Conservation (phyloP, 2,329 filamentous ascomycete genomes). For the Epichloe typhina region DNA sequence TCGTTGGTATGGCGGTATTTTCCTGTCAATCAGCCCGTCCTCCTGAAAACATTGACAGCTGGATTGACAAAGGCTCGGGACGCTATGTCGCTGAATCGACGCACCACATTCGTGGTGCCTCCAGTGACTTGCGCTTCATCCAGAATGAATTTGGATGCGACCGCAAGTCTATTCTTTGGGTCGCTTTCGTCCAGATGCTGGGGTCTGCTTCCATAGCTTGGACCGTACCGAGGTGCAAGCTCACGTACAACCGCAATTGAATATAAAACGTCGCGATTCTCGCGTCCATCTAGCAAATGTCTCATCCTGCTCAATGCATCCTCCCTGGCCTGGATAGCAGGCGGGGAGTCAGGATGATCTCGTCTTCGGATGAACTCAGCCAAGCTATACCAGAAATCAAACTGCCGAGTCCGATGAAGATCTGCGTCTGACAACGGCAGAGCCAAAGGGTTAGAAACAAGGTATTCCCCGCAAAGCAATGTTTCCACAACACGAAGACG, state of each 20-base stretch:
- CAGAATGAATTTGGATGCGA: slow-evolving; percentile 57
- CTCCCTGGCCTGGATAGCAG: slow-evolving; percentile 46
- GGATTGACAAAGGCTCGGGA: slow-evolving; percentile 44
- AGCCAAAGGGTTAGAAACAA: slow-evolving; percentile 44
- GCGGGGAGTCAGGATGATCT: slow-evolving; percentile 38
- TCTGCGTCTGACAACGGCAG: slow-evolving; percentile 36
- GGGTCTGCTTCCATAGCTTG: slow-evolving; percentile 43
- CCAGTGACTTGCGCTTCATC: slow-evolving; percentile 48
- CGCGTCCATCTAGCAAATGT: slow-evolving; percentile 60
- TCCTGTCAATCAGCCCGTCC: slow-evolving; percentile 6
- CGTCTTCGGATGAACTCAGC: slow-evolving; percentile 50
- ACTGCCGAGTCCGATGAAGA: slow-evolving; percentile 45
- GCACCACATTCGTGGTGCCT: slow-evolving; percentile 63
- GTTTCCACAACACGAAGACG: slow-evolving; percentile 66
- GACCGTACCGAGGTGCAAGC: slow-evolving; percentile 51
- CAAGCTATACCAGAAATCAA: slow-evolving; percentile 73
- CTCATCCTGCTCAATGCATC: slow-evolving; percentile 53
- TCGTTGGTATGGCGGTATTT: neutral
- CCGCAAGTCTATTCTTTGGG: slow-evolving; percentile 50
- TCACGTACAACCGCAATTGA: slow-evolving; percentile 72
- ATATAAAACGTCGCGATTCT: slow-evolving; percentile 85
- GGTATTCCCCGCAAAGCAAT: slow-evolving; percentile 58
- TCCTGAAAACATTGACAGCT: slow-evolving; percentile 32
- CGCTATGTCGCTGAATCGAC: slow-evolving; percentile 56
- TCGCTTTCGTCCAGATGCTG: slow-evolving; percentile 54